Base-by-base conservation (phyloP, 306 rosid species). In the Vigna hirtella region DNA sequence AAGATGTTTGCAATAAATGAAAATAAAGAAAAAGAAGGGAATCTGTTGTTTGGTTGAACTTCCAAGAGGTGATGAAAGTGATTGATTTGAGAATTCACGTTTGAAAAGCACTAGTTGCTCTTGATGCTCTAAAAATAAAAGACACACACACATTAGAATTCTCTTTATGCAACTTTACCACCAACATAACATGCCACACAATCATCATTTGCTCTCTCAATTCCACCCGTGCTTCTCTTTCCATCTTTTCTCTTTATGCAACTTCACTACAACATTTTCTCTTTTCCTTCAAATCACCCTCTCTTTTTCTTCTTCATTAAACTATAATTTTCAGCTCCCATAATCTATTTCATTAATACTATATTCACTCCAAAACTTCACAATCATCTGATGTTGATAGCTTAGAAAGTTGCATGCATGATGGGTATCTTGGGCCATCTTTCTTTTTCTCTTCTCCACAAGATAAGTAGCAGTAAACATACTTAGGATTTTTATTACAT, bases 21-120 rank as follows among this genome's bases (percentile, higher is more conserved):
- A 24, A 58, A n/a, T 14, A 59, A 28, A 59, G 10, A 59, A 59
- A 59, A 28, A 59, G 5, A 28, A 59, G 66, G 63, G 66, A 59
- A 14, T 14, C n/a, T 58, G 1, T 57, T 57, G n/a, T 24, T 12
- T 57, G 15, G 15, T 11, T 58, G 38, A 58, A 58, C 26, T 58
- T 58, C 40, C 1, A 13, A 59, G 9, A 57, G 38, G 15, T 28
- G 2, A 28, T 13, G 5, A 14, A 24, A 68, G 73, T 47, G 73
- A 48, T 26, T 6, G 73, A 68, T 63, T 63, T 63, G 68, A 62
- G 38, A 12, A 22, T 14, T 67, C 40, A 45, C 22, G 11, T 43
- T 45, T 47, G 14, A 68, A 68, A 48, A 59, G 24, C 43, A 68
- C 9, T 68, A 47, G 22, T 4, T 24, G 40, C 1, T 14, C 22